Conservation (phyloP, 75 land plant species). For the Ceratopteris richardii region DNA sequence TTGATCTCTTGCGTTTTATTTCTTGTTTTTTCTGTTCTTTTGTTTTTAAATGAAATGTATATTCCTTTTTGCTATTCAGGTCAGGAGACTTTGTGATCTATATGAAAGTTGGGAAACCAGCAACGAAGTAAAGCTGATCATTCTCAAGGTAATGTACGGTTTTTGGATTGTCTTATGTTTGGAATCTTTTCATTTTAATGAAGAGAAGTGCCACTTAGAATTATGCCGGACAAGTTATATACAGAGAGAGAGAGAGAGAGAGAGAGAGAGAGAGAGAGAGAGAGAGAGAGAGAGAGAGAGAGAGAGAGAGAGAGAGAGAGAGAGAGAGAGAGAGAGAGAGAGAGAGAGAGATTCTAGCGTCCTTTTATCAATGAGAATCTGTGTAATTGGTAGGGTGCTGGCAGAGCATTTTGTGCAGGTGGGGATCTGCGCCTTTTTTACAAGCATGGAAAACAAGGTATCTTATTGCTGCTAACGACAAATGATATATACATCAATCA, state of each 20-base stretch:
- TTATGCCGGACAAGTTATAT: neutral
- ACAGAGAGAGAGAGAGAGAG: too few species aligned
- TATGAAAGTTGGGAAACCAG: slow-evolving; percentile 84
- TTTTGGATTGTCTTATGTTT: neutral
- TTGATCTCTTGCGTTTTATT: neutral
- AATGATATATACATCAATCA: neutral
- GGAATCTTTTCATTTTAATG: neutral
- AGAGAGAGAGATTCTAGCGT: too few species aligned
- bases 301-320: too few species aligned
- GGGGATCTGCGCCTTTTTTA: slow-evolving; percentile 95
- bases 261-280: too few species aligned
- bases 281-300: too few species aligned
- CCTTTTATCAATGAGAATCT: too few species aligned
- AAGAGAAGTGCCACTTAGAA: neutral
- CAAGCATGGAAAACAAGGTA: slow-evolving; percentile 35
- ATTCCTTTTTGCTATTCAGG: slow-evolving; percentile 25
- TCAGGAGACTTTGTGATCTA: slow-evolving; percentile 41
- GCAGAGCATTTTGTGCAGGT: slow-evolving; percentile 92
- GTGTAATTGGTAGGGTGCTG: slow-evolving; percentile 48
- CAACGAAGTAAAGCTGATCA: slow-evolving; percentile 50
- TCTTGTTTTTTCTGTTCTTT: neutral
- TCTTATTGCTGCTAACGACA: neutral
- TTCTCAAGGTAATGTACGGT: slow-evolving; percentile 54
- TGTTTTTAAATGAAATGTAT: neutral
- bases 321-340: too few species aligned